Conservation (phyloP, 2,329 filamentous ascomycete species). For the Trichoderma brevicompactum region DNA sequence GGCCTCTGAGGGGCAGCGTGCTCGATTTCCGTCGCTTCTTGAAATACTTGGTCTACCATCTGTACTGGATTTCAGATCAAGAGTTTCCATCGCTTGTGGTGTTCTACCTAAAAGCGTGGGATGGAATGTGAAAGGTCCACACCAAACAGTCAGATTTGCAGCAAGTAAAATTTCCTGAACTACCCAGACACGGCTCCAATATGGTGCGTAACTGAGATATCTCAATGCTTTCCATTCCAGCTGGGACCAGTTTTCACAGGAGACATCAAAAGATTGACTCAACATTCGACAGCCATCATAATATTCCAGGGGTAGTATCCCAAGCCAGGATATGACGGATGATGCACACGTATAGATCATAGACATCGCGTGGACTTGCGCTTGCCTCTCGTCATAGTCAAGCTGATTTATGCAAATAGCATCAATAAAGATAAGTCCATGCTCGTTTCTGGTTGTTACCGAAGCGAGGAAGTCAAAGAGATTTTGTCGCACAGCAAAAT, state of each 20-base stretch:
- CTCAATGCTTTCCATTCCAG: not conserved
- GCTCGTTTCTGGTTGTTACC: not conserved
- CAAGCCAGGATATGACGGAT: constrained; percentile 6
- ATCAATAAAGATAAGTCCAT: constrained; percentile 3
- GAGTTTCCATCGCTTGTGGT: not conserved
- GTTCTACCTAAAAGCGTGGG: not conserved
- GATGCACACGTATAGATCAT: not conserved
- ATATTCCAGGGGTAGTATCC: not conserved
- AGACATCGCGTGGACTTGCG: constrained; percentile 7
- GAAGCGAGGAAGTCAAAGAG: constrained; percentile 11
- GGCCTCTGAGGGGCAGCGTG: not conserved
- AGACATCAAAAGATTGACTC: not conserved
- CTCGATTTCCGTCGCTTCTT: not conserved
- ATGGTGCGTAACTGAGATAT: constrained; percentile 1
- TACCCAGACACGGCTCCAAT: not conserved
- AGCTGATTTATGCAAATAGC: constrained; percentile 9
- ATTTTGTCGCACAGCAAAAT: not conserved
- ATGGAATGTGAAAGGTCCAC: not conserved
- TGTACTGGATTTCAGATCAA: not conserved
- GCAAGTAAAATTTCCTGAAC: constrained; percentile 3
- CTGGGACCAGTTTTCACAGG: not conserved
- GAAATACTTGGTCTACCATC: not conserved
- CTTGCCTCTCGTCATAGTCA: not conserved
- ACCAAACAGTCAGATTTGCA: not conserved
- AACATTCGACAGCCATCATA: not conserved